Conservation (phyloP, 1,284 basidiomycete species). For the Ustilago loliicola region DNA sequence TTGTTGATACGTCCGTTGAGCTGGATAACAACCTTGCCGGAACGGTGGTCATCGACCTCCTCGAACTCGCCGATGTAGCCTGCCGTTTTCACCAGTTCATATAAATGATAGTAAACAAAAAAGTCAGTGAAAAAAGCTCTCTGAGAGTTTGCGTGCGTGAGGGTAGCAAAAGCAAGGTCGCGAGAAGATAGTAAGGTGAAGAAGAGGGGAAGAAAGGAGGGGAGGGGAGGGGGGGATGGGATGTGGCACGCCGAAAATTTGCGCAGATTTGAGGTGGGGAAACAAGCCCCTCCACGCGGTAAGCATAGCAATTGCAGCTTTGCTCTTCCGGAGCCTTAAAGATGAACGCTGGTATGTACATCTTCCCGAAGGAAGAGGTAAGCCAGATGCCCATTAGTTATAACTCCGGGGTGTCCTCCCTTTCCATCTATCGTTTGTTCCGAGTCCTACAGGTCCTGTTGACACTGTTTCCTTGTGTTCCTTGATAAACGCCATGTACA, state of each 20-base stretch:
- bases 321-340: slow-evolving; percentile 70
- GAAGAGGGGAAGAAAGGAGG: slow-evolving; percentile 1
- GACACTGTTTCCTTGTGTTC: too few species aligned
- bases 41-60: slow-evolving; percentile 98
- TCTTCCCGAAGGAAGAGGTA: slow-evolving; percentile 4
- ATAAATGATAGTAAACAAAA: background rate
- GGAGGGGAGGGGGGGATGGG: background rate
- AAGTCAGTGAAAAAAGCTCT: slow-evolving; percentile 1
- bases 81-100: slow-evolving; percentile 67
- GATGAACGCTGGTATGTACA: slow-evolving; percentile 60
- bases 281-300: slow-evolving; percentile 41
- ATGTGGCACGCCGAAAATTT: slow-evolving; percentile 60
- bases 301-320: slow-evolving; percentile 57
- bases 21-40: slow-evolving; percentile 98
- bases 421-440: background rate
- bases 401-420: slow-evolving; percentile 58
- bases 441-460: too few species aligned
- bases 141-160: background rate
- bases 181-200: background rate
- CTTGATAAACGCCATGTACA: too few species aligned
- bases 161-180: background rate
- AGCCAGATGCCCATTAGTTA: slow-evolving; percentile 69
- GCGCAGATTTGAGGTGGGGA: slow-evolving; percentile 45
- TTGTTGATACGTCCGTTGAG: slow-evolving; percentile 99
- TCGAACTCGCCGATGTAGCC: slow-evolving; percentile 99